Evolutionary conservation across 306 rosid genomes (phyloP).

Genomic region (Medicago arabica): DNA sequence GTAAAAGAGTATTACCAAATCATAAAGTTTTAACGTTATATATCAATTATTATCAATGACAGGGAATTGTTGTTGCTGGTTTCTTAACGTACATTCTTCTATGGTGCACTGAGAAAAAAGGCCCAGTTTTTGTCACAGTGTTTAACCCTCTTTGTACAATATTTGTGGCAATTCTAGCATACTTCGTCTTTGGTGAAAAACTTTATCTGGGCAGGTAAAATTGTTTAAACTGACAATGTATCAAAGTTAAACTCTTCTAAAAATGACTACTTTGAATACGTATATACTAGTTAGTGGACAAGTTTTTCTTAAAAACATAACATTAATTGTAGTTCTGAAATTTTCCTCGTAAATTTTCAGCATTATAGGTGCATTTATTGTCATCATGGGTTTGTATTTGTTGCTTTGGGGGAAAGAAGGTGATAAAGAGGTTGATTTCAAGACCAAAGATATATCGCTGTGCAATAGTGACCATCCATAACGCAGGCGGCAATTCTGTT

Average conservation of each 20-base stretch:
- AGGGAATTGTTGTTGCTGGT: slow-evolving; percentile 74
- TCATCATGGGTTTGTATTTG: slow-evolving; percentile 71
- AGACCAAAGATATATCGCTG: slow-evolving; percentile 43
- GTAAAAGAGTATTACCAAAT: not conserved
- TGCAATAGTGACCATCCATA: slow-evolving; percentile 33
- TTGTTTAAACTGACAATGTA: not conserved
- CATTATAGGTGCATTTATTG: slow-evolving; percentile 70
- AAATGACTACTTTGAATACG: no score
- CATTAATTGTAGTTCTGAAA: not conserved
- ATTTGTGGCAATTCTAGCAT: slow-evolving; percentile 71
- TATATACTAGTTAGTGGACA: no score
- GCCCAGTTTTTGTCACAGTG: slow-evolving; percentile 90
- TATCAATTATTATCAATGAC: slow-evolving; percentile 38
- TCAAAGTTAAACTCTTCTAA: no score
- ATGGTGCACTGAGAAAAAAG: slow-evolving; percentile 75
- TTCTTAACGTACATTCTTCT: slow-evolving; percentile 64
- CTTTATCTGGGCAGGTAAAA: slow-evolving; percentile 74
- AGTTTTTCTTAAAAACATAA: no score
- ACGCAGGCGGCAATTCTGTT: no score
- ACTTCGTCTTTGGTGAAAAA: slow-evolving; percentile 81
- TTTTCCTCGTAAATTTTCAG: slow-evolving; percentile 15
- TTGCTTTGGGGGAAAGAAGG: slow-evolving; percentile 86
- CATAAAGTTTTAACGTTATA: not conserved
- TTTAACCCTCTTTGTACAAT: slow-evolving; percentile 69
- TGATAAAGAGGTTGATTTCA: slow-evolving; percentile 47